These are phyloP conservation scores for Blastobotrys proliferans DNA, from an alignment of 1,139 yeast species.

Conservation along the genomic window DNA sequence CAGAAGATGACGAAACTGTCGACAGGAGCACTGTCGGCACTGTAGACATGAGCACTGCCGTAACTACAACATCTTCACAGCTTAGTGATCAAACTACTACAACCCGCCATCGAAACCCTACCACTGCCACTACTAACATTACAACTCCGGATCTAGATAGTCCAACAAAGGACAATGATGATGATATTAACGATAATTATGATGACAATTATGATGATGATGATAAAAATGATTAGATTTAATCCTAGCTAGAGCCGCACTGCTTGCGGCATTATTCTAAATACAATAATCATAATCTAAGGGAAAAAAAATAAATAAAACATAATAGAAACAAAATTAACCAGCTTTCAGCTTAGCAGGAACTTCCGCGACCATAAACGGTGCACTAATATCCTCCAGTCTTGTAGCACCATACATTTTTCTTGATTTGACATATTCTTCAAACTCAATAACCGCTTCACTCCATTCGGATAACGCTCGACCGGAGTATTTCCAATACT, in stretches of 20 bases:
- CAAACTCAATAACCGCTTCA: constrained; percentile 53
- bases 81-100: too few relatives aligned
- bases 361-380: constrained; percentile 44
- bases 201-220: neutral
- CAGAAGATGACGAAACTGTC: neutral
- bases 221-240: neutral
- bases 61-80: too few relatives aligned
- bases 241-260: too few relatives aligned
- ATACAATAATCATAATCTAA: neutral
- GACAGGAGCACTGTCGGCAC: neutral
- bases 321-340: constrained; percentile 7
- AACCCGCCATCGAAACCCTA: neutral
- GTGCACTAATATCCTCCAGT: constrained; percentile 36
- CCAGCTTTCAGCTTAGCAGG: constrained; percentile 30
- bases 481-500: constrained; percentile 47
- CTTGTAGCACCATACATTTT: constrained; percentile 28
- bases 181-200: neutral
- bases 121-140: neutral
- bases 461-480: constrained; percentile 67
- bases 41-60: too few relatives aligned
- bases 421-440: constrained; percentile 44
- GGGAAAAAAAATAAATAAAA: constrained; percentile 1
- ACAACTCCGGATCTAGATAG: too few relatives aligned
- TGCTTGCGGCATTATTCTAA: too few relatives aligned
- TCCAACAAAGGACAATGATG: neutral